Evolutionary conservation across 2,329 filamentous ascomycete species (phyloP).

Genomic region (Helotiales sp.): DNA sequence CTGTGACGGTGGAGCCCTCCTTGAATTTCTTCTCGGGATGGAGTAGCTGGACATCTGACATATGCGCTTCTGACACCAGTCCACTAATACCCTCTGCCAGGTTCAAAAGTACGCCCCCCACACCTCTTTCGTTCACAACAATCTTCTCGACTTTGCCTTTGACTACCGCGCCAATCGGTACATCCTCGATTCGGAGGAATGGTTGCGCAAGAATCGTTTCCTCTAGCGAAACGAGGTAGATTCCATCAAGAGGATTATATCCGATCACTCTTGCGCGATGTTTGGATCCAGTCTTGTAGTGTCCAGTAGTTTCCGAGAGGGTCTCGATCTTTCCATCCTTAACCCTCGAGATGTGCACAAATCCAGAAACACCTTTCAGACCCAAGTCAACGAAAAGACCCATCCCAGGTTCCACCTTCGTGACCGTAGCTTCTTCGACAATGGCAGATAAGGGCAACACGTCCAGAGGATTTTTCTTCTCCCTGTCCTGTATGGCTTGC

Average conservation of each 20-base stretch:
- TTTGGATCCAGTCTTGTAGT: conserved; percentile 76
- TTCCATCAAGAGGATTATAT: conserved; percentile 84
- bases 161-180: conserved; percentile 79
- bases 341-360: conserved; percentile 92
- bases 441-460: conserved; percentile 73
- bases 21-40: conserved; percentile 97
- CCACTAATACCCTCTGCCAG: conserved; percentile 86
- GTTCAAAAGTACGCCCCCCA: conserved; percentile 81
- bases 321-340: conserved; percentile 89
- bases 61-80: conserved; percentile 85
- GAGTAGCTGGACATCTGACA: conserved; percentile 85
- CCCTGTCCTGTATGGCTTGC: conserved; percentile 51
- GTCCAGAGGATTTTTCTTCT: conserved; percentile 57
- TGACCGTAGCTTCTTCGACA: conserved; percentile 77
- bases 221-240: conserved; percentile 86
- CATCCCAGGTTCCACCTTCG: conserved; percentile 77
- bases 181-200: conserved; percentile 90
- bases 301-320: conserved; percentile 75
- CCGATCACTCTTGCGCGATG: conserved; percentile 84
- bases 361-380: conserved; percentile 72
- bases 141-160: conserved; percentile 86
- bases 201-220: conserved; percentile 81
- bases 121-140: conserved; percentile 75
- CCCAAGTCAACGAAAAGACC: conserved; percentile 82
- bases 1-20: conserved; percentile 82